Evolutionary conservation across 106 monocot genomes (phyloP), one percentile per base, ranked within the genome.

Genomic region (Apostasia ramifera): DNA sequence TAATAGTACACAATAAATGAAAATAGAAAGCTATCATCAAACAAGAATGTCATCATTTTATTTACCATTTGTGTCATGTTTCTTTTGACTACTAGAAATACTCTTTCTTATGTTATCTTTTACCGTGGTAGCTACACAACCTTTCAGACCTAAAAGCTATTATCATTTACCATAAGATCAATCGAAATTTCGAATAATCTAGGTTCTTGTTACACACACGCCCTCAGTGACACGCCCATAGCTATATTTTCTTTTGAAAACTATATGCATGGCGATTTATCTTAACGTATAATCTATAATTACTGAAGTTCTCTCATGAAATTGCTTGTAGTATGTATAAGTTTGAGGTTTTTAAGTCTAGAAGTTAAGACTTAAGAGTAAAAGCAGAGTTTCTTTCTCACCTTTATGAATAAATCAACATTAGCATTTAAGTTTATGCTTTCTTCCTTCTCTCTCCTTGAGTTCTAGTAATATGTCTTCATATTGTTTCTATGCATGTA

Each of bases 221-320:
- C 26, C 26, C 26, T 26, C 26, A 26, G 26, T 26, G 26, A 26
- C 26, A 26, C 26, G 26, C 26, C 26, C 26, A 26, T 26, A 26
- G 26, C 26, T 3, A 50, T 5, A 50, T 5, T 5, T 3, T 50
- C 8, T 50, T 4, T 5, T 50, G 50, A 4, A 26, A 26, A 26
- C 26, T 26, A 26, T 26, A 26, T 50, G 50, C 50, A 50, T 5
- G 37, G 40, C 41, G 6, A 37, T 41, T 9, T 75, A 85, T 82
- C 86, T 86, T 86, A 86, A 42, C 12, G 79, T 76, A 59, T 86
- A 86, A 57, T 86, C 86, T 42, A 79, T 82, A 42, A 82, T 66
- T 2, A 79, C 72, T 47, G 44, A 67, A 15, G 44, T 50, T 63
- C 79, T 75, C 40, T 78, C 70, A 14, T 13, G 85, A 13, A 10